Evolutionary conservation across 192 early-diverging fungal genomes (phyloP).

Genomic region (Chytriomyces confervae): DNA sequence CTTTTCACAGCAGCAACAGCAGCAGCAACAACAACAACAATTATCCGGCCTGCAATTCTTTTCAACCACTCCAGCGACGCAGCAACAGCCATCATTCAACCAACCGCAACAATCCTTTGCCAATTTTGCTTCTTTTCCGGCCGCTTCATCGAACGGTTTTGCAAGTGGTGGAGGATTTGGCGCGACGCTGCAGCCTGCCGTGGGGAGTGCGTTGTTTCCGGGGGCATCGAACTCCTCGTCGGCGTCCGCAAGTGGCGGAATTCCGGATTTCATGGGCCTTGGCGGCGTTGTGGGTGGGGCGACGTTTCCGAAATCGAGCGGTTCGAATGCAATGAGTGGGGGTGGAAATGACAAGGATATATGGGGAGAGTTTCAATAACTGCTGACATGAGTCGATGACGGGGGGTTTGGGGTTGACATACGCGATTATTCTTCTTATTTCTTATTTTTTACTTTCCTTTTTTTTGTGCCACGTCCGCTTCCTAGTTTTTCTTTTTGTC

Average conservation of each 20-base stretch:
- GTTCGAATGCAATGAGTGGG: background rate
- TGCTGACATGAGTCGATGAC: no score
- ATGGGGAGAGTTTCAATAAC: slow-evolving; percentile 53
- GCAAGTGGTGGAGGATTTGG: background rate
- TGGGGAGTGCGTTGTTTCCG: slow-evolving; percentile 22
- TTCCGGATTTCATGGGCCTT: slow-evolving; percentile 46
- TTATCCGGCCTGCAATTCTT: slow-evolving; percentile 11
- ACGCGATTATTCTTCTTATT: no score
- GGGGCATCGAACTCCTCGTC: background rate
- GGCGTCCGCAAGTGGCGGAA: slow-evolving; percentile 34
- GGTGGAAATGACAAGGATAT: slow-evolving; percentile 22
- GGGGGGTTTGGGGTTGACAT: no score
- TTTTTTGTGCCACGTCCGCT: no score
- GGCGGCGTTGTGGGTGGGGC: slow-evolving; percentile 12
- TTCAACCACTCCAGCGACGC: background rate
- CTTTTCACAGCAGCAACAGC: background rate
- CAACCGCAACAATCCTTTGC: slow-evolving; percentile 19
- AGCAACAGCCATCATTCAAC: background rate
- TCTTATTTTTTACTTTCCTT: no score
- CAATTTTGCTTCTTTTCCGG: slow-evolving; percentile 28
- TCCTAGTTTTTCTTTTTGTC: no score
- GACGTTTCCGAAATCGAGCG: background rate
- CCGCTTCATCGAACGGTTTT: background rate
- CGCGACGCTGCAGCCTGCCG: slow-evolving; percentile 4
- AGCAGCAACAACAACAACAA: slow-evolving; percentile 32